These are phyloP conservation scores for Irpex lacteus DNA, from an alignment of 1,284 basidiomycete species.

Conservation along the genomic window DNA sequence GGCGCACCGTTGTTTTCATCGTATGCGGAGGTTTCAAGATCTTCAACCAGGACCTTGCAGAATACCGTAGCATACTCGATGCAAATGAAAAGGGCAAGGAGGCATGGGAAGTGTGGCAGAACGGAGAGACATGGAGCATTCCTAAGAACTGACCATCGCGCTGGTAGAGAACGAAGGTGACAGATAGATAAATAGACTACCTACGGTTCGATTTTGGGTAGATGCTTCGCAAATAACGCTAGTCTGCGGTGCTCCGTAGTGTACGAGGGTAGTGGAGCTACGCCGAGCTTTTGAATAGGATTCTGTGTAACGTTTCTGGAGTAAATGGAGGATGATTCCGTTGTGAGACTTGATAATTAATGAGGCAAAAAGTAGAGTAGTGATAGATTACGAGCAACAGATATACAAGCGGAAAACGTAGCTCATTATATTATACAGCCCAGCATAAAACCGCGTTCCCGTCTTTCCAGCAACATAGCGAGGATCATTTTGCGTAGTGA, in stretches of 20 bases:
- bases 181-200: not conserved
- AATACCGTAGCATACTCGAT: conserved; percentile 41
- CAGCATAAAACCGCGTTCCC: not conserved
- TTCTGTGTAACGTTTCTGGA: no score
- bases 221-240: no score
- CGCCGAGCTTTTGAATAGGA: no score
- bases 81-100: conserved; percentile 26
- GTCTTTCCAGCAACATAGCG: not conserved
- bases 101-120: conserved; percentile 37
- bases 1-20: conserved; percentile 54
- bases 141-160: conserved; percentile 17
- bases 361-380: not conserved
- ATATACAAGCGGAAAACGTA: not conserved
- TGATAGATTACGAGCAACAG: not conserved
- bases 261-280: no score
- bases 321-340: no score
- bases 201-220: not conserved
- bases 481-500: not conserved
- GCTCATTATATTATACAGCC: conserved; percentile 6
- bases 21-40: conserved; percentile 75
- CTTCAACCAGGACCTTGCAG: conserved; percentile 47
- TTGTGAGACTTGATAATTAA: not conserved
- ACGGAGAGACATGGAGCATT: conserved; percentile 34
- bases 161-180: not conserved
- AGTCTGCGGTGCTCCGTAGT: no score